phyloP scores from a whole-genome alignment of 2,329 filamentous ascomycete species.

The Colletotrichum siamense region DNA sequence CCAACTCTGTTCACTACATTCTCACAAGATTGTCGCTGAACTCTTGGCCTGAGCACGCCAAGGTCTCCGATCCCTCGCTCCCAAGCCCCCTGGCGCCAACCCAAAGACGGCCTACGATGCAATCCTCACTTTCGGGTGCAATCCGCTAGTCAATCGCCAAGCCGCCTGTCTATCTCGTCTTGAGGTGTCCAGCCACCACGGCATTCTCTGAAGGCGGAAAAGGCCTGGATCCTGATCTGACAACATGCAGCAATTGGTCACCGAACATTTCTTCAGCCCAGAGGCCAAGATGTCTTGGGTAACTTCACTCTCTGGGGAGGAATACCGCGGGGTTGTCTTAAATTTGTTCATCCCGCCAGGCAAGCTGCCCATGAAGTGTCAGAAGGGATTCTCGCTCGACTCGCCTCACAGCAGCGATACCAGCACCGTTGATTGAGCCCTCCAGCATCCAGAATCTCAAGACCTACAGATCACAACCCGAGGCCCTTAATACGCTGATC shows the following conservation, averaged over 20 bases:
- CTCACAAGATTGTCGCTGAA: not conserved
- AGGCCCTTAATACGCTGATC: too few relatives aligned
- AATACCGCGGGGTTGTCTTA: not conserved
- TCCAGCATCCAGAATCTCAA: not conserved
- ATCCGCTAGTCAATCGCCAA: not conserved
- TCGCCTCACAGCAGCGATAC: not conserved
- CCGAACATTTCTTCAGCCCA: not conserved
- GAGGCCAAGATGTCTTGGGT: not conserved
- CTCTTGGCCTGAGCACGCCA: not conserved
- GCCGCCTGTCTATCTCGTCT: not conserved
- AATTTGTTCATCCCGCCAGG: not conserved
- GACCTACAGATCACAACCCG: not conserved
- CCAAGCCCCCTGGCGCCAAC: not conserved
- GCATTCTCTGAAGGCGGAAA: not conserved
- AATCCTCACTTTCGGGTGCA: not conserved
- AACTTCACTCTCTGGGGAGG: not conserved
- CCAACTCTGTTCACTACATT: not conserved
- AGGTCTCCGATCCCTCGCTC: not conserved
- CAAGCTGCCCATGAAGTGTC: not conserved
- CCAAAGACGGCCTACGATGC: not conserved
- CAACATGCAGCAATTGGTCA: not conserved
- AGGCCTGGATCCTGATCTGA: not conserved
- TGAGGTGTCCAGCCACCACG: not conserved
- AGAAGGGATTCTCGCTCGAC: not conserved
- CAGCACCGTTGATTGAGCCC: not conserved